Conservation (phyloP, 495 filamentous ascomycete species). For the Polyplosphaeria fusca region DNA sequence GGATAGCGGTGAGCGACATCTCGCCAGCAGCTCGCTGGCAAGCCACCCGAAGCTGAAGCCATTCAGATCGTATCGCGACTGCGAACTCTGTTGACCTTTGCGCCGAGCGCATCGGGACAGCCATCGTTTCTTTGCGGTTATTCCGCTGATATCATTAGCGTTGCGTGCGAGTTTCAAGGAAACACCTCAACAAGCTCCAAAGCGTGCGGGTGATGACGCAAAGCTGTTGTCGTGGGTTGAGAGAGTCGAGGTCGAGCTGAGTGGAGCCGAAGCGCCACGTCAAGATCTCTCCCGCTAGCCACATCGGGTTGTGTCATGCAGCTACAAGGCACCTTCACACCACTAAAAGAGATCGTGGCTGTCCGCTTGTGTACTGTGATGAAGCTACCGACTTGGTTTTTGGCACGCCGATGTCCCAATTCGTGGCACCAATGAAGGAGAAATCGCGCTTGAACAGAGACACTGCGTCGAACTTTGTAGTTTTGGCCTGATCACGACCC, state of each 20-base stretch:
- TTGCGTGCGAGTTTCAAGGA: no score
- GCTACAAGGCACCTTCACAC: not conserved
- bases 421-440: no score
- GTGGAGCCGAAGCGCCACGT: constrained; percentile 3
- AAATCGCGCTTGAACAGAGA: no score
- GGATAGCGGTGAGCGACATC: not conserved
- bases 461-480: no score
- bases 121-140: not conserved
- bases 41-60: not conserved
- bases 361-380: not conserved
- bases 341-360: constrained; percentile 5
- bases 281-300: not conserved
- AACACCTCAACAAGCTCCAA: not conserved
- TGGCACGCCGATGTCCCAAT: not conserved
- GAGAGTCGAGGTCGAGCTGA: not conserved
- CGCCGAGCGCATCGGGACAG: not conserved
- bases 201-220: not conserved
- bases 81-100: not conserved
- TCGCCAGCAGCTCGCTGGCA: not conserved
- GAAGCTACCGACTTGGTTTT: not conserved
- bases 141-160: not conserved
- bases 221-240: not conserved
- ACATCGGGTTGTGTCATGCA: not conserved
- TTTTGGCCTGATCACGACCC: no score
- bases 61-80: not conserved